phyloP scores from a whole-genome alignment of 495 filamentous ascomycete species.

The Penicillium pancosmium region DNA sequence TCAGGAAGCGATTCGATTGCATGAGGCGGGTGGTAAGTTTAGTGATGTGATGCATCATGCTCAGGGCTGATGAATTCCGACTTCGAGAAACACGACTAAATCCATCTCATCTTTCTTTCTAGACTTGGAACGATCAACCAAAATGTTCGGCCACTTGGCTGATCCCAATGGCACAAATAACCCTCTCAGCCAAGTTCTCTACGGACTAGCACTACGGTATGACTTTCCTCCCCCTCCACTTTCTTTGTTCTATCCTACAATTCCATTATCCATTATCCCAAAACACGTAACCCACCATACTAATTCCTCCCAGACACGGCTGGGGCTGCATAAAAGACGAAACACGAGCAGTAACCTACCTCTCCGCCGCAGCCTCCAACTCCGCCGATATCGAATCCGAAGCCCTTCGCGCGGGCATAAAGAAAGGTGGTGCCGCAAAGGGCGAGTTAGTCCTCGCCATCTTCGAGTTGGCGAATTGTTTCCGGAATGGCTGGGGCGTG shows the following conservation, averaged over 20 bases:
- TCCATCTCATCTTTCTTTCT: neutral
- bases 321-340: constrained; percentile 82
- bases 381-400: constrained; percentile 81
- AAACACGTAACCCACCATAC: neutral
- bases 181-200: constrained; percentile 92
- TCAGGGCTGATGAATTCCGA: neutral
- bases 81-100: neutral
- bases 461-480: constrained; percentile 91
- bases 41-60: too few species aligned
- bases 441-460: constrained; percentile 98
- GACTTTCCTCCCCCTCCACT: neutral
- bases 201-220: constrained; percentile 89
- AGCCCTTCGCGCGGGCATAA: constrained; percentile 81
- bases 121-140: constrained; percentile 72
- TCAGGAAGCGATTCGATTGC: constrained; percentile 92
- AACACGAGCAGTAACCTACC: constrained; percentile 75
- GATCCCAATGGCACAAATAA: constrained; percentile 86
- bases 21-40: constrained; percentile 74
- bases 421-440: constrained; percentile 93
- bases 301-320: constrained; percentile 67
- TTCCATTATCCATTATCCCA: too few species aligned
- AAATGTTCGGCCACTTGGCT: constrained; percentile 84
- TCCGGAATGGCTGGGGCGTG: constrained; percentile 95
- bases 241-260: too few species aligned
- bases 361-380: constrained; percentile 88